Evolutionary conservation across 495 filamentous ascomycete species (phyloP).

Genomic region (Penicillium mononematosum): DNA sequence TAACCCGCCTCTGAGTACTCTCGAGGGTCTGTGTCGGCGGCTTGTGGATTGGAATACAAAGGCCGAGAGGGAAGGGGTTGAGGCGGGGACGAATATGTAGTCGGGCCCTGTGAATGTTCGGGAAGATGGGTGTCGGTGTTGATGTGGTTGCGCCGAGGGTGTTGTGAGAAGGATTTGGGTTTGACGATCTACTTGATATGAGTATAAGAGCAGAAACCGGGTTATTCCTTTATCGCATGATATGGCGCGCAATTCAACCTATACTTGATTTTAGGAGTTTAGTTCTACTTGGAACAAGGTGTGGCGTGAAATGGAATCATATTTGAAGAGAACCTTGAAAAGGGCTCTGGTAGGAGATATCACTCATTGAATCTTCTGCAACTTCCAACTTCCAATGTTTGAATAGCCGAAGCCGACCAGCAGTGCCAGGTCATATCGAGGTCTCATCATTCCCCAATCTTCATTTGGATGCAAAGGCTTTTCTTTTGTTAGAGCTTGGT

Average conservation of each 20-base stretch:
- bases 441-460: background rate
- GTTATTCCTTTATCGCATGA: background rate
- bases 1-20: slow-evolving; percentile 46
- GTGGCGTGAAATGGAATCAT: background rate
- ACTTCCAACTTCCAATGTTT: background rate
- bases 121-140: slow-evolving; percentile 25
- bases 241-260: background rate
- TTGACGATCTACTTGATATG: background rate
- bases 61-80: slow-evolving; percentile 18
- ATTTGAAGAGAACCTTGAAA: background rate
- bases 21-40: slow-evolving; percentile 55
- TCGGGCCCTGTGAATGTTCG: slow-evolving; percentile 15
- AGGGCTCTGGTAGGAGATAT: background rate
- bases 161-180: slow-evolving; percentile 3
- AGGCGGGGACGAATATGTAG: slow-evolving; percentile 8
- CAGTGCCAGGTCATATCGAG: background rate
- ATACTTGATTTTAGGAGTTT: background rate
- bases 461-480: background rate
- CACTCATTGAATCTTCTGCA: slow-evolving; percentile 1
- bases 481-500: background rate
- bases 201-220: background rate
- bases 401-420: slow-evolving; percentile 7
- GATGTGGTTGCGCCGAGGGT: slow-evolving; percentile 24
- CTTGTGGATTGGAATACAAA: slow-evolving; percentile 52
- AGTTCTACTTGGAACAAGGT: background rate